Evolutionary conservation across 345 rosid genomes (phyloP).

Genomic region (Salix exigua): DNA sequence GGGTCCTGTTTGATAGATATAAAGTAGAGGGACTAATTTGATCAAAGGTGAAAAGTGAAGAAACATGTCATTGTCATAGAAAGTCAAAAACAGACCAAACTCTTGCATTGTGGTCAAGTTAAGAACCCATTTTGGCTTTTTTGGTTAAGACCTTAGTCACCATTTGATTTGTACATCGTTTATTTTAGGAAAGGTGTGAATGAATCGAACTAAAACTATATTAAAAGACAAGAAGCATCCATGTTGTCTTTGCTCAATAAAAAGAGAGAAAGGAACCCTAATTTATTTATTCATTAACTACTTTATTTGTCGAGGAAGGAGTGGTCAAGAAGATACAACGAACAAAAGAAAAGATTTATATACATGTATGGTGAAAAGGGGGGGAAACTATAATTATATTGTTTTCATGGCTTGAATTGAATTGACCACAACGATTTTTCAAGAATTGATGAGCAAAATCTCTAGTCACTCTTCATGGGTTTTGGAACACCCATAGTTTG

Average conservation of each 20-base stretch:
- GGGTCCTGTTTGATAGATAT: neutral
- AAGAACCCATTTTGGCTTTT: neutral
- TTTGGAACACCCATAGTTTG: neutral
- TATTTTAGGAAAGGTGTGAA: neutral
- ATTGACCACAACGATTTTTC: neutral
- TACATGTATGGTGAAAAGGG: neutral
- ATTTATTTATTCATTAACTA: neutral
- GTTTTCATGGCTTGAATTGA: neutral
- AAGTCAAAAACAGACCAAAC: constrained; percentile 3
- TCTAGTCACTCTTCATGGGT: neutral
- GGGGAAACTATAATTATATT: neutral
- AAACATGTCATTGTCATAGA: neutral
- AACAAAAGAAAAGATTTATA: neutral
- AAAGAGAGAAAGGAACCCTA: neutral
- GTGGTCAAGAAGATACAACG: neutral
- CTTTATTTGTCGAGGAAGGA: neutral
- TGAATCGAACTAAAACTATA: neutral
- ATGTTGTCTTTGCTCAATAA: neutral
- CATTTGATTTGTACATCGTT: neutral
- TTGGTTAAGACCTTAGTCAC: constrained; percentile 7
- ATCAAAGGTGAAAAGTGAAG: neutral
- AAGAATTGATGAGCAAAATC: neutral
- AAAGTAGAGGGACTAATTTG: neutral
- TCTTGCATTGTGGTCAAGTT: constrained; percentile 18
- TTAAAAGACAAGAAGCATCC: neutral